Evolutionary conservation across 2,329 filamentous ascomycete genomes (phyloP).

Genomic region (Aspergillus melleus): DNA sequence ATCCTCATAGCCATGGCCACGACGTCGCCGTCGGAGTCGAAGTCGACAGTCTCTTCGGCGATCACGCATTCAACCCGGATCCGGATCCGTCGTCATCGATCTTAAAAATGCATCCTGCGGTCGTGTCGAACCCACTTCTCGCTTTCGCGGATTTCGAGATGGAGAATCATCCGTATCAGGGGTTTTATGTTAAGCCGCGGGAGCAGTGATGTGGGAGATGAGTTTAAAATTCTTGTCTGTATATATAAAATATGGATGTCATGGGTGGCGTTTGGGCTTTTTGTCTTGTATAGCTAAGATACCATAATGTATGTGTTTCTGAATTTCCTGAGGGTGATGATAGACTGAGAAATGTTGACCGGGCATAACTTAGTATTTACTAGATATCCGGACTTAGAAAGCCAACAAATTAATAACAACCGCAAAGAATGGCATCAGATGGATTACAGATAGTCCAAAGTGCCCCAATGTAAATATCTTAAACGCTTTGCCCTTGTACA

Average conservation of each 20-base stretch:
- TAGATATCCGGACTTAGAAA: too few relatives aligned
- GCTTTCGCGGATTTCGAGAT: slow-evolving; percentile 72
- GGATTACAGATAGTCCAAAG: too few relatives aligned
- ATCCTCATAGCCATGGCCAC: slow-evolving; percentile 28
- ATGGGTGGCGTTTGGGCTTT: not conserved
- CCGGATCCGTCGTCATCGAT: slow-evolving; percentile 26
- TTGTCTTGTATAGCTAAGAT: not conserved
- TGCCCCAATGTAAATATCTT: too few relatives aligned
- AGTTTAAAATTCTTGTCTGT: too few relatives aligned
- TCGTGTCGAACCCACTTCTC: slow-evolving; percentile 69
- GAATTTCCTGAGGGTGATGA: too few relatives aligned
- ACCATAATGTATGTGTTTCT: too few relatives aligned
- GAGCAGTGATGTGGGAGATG: too few relatives aligned
- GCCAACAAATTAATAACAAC: too few relatives aligned
- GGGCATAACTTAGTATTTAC: too few relatives aligned
- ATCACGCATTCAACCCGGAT: slow-evolving; percentile 1
- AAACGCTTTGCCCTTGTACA: too few relatives aligned
- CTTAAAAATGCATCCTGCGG: slow-evolving; percentile 35
- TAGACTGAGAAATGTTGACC: too few relatives aligned
- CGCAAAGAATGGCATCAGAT: too few relatives aligned
- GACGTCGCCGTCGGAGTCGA: slow-evolving; percentile 14
- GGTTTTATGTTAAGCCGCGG: slow-evolving; percentile 62
- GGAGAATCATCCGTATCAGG: slow-evolving; percentile 78
- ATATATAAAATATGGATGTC: not conserved
- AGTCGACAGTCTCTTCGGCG: slow-evolving; percentile 15